phyloP scores from a whole-genome alignment of 768 basidiomycete genomes.

The Boletus huronensis region DNA sequence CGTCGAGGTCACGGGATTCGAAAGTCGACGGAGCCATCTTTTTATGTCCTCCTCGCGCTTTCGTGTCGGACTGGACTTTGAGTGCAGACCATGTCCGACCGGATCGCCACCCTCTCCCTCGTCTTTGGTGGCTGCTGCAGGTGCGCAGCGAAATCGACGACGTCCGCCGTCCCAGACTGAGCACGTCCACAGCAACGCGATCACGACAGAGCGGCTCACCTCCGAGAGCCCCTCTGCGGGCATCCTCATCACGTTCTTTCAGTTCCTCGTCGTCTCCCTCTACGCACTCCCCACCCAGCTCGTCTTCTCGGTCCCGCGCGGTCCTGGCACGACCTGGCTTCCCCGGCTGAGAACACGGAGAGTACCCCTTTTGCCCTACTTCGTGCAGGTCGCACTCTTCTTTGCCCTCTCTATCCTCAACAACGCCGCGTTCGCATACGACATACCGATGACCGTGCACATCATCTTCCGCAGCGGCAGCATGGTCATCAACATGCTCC shows the following conservation, averaged over 20 bases:
- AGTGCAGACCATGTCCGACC: slow-evolving; percentile 30
- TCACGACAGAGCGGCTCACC: slow-evolving; percentile 73
- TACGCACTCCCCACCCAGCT: slow-evolving; percentile 68
- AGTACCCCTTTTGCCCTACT: slow-evolving; percentile 71
- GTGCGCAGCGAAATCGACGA: slow-evolving; percentile 28
- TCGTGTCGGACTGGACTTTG: neutral
- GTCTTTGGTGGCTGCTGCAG: slow-evolving; percentile 93
- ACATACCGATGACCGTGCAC: slow-evolving; percentile 88
- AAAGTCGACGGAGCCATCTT: too few relatives aligned
- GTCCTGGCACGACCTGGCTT: slow-evolving; percentile 11
- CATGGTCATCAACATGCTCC: slow-evolving; percentile 74
- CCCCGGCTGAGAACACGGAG: slow-evolving; percentile 58
- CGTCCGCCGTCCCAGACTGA: neutral
- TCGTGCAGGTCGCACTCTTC: slow-evolving; percentile 80
- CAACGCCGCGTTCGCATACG: slow-evolving; percentile 85
- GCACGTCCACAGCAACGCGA: slow-evolving; percentile 57
- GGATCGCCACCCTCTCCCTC: slow-evolving; percentile 64
- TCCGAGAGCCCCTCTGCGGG: slow-evolving; percentile 67
- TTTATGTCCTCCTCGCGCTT: too few relatives aligned
- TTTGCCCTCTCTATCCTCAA: slow-evolving; percentile 78
- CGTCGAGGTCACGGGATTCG: slow-evolving; percentile 29
- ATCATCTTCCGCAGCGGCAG: slow-evolving; percentile 93
- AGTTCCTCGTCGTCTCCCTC: slow-evolving; percentile 75
- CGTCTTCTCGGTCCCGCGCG: slow-evolving; percentile 26
- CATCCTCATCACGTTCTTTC: slow-evolving; percentile 81